phyloP scores from a whole-genome alignment of 345 rosid genomes.

The Gynandropsis gynandra region DNA sequence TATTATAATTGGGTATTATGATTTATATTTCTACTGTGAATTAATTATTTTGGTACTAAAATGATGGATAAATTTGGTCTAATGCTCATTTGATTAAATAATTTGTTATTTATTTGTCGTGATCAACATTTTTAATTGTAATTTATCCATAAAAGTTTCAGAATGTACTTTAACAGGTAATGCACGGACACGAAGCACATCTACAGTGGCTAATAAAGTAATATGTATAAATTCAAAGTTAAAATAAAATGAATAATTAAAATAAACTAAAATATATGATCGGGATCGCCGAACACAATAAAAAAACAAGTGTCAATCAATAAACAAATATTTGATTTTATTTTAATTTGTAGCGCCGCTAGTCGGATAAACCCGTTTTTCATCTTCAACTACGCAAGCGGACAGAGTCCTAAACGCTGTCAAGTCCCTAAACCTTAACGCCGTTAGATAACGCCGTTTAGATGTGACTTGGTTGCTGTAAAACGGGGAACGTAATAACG shows the following conservation, averaged over 20 bases:
- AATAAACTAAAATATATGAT: neutral
- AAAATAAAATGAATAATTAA: neutral
- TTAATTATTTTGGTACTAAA: too few relatives aligned
- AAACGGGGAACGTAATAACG: conserved; percentile 21
- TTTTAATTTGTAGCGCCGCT: conserved; percentile 22
- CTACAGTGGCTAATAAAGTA: conserved; percentile 4
- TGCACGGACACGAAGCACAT: conserved; percentile 5
- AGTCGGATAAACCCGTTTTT: conserved; percentile 27
- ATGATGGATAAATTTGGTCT: too few relatives aligned
- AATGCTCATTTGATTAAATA: too few relatives aligned
- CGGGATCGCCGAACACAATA: conserved; percentile 10
- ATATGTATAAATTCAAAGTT: neutral
- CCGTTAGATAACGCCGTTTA: conserved; percentile 19
- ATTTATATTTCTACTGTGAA: too few relatives aligned
- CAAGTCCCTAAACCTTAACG: conserved; percentile 27
- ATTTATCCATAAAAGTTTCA: neutral
- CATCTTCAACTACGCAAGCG: conserved; percentile 19
- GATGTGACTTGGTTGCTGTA: conserved; percentile 12
- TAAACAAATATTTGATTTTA: neutral
- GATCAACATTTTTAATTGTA: neutral
- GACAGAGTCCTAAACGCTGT: conserved; percentile 19
- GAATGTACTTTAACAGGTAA: conserved; percentile 19
- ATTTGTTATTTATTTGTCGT: too few relatives aligned
- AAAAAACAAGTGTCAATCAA: neutral
- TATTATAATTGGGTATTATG: too few relatives aligned